Evolutionary conservation across 1,139 yeast species (phyloP), one percentile per base, ranked within the genome.

Genomic region (Yamadazyma mexicana): DNA sequence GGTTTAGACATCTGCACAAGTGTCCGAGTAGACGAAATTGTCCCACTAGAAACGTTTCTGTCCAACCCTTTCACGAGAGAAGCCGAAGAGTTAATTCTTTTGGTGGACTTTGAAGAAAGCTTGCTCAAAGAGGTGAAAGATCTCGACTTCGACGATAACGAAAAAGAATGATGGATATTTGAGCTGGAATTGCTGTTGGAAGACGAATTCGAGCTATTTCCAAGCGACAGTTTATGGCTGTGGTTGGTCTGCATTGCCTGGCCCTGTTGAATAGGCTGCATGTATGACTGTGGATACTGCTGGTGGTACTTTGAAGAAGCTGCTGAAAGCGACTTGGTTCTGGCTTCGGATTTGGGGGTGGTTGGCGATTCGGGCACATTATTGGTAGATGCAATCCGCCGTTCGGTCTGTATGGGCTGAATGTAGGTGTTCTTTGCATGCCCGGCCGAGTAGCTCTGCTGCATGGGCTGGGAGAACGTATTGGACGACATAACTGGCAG

Each of bases 81-180:
- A 8, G 70, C 46, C 1, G 73, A 61, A 10, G 73, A 67, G 37
- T 56, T 62, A 45, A 65, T 62, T 46, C 67, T 69, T 43, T 69
- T 70, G 15, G 73, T 65, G 7, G 75, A 68, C 35, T 70, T 59
- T 9, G 70, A 64, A 2, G 75, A 66, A 18, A 71, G 59, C 49
- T 70, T 72, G 26, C 70, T 61, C 38, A 72, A 59, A 2, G 76
- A 70, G 16, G 72, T 62, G 44, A 71, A 69, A 1, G 77, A 71
- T 32, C 76, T 55, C 2, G 75, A 68, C 41, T 68, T 70, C 5
- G 75, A 66, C 10, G 69, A 55, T 24, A 70, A 55, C 17, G 75
- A 67, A 38, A 68, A 70, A 1, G 69, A 57, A 45, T 68, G 74
- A 40, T 57, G 61, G 20, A 58, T 47, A 6, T 63, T 54, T 15